Evolutionary conservation across 352 stramenopile species (phyloP).

Genomic region (Globisporangium parvum): DNA sequence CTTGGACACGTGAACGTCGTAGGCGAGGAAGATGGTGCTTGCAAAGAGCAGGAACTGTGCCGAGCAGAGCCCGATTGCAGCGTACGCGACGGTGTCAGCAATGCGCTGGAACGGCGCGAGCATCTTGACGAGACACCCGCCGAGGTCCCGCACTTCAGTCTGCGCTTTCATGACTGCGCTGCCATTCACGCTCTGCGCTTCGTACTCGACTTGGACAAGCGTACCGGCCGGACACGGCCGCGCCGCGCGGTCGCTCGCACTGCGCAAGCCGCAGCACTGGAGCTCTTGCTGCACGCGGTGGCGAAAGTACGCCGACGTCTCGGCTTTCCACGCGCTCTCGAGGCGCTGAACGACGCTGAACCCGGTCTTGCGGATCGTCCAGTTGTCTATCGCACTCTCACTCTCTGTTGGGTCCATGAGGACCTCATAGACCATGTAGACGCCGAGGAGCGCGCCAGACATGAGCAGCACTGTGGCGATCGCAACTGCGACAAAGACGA

Average conservation of each 20-base stretch:
- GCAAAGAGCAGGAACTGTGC: constrained; percentile 33
- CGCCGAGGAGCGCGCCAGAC: constrained; percentile 22
- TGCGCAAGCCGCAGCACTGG: constrained; percentile 60
- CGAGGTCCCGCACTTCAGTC: constrained; percentile 38
- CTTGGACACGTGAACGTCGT: constrained; percentile 55
- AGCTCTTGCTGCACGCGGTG: constrained; percentile 57
- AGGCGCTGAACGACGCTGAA: constrained; percentile 58
- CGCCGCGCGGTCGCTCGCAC: constrained; percentile 31
- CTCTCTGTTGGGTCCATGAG: constrained; percentile 25
- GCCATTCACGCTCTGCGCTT: constrained; percentile 56
- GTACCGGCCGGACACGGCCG: constrained; percentile 48
- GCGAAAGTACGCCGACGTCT: constrained; percentile 35
- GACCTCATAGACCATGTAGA: constrained; percentile 65
- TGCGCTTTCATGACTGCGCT: constrained; percentile 34
- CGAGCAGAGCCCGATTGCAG: constrained; percentile 23
- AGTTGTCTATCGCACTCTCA: constrained; percentile 44
- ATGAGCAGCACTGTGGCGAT: constrained; percentile 40
- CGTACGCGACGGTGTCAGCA: constrained; percentile 34
- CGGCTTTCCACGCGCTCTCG: constrained; percentile 34
- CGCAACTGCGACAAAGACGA: constrained; percentile 32
- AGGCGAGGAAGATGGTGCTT: constrained; percentile 47
- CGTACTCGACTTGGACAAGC: constrained; percentile 42
- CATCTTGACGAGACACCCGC: constrained; percentile 47
- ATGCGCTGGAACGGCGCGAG: constrained; percentile 43
- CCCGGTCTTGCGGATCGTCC: constrained; percentile 63